Evolutionary conservation across 2,329 filamentous ascomycete species (phyloP), one percentile per base, ranked within the genome.

Genomic region (Penicillium psychrosexuale): DNA sequence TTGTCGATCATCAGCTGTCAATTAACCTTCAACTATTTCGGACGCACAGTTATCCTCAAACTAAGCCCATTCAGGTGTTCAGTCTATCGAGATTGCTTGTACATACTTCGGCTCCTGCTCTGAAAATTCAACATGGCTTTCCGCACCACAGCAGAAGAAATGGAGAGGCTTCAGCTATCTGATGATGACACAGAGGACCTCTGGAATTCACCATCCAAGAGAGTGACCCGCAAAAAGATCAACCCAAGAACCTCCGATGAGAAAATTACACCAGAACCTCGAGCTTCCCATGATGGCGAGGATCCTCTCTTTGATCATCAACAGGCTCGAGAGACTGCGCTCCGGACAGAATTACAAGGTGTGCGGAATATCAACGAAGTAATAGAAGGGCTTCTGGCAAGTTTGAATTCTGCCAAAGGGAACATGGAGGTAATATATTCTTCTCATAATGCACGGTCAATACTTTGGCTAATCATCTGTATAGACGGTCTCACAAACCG

Each of bases 281-380:
- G 70, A 60, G 56, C 63, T 37, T 19, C 78, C 73, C 61, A 71
- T 72, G 66, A 82, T 72, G 70, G 40, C 7, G 55, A 74, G 60
- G 78, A 81, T 55, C 79, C 80, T 39, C 74, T 80, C 47, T 85
- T 85, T 65, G 86, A 88, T 59, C 76, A 79, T 3, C 81, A 88
- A 63, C 84, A 89, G 66, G 80, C 82, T 19, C 87, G 89, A 43
- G 90, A 96, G 59, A 84, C 84, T 2, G 82, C 84, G 13, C 78
- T 99, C 63, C 86, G 84, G 15, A 85, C 83, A 52, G 94, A 99
- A 74, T 78, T 97, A 28, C 86, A 91, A 59, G 89, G 87, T 45
- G 86, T 99, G 31, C 85, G 88, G 55, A 88, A 88, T 63, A 89
- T 97, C 69, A 99, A 99, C 74, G 82, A 86, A 64, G 87, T 91